These are phyloP conservation scores for Berkeleyomyces rouxiae DNA, from an alignment of 2,329 filamentous ascomycete species.

Conservation along the genomic window DNA sequence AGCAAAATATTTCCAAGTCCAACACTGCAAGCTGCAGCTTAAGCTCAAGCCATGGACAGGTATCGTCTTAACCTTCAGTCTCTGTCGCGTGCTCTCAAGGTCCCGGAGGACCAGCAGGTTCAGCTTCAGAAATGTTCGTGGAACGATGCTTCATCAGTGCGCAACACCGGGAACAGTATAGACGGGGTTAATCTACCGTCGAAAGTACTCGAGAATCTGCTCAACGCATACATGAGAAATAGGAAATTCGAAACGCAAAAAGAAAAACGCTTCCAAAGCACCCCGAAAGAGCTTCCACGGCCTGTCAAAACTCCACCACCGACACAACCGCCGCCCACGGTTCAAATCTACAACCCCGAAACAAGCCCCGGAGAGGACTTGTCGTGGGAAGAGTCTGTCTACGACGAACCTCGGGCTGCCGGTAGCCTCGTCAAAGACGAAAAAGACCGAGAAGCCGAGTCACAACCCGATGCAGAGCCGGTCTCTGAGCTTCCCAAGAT, in stretches of 20 bases:
- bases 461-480: background rate
- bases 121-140: background rate
- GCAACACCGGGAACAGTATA: background rate
- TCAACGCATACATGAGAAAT: background rate
- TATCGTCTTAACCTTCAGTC: background rate
- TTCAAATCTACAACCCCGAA: no score
- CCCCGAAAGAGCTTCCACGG: background rate
- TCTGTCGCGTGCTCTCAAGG: background rate
- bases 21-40: background rate
- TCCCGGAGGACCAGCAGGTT: constrained; percentile 4
- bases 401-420: no score
- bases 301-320: background rate
- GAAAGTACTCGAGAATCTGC: background rate
- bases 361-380: no score
- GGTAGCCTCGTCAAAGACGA: no score
- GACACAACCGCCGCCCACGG: background rate
- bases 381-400: no score
- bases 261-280: background rate
- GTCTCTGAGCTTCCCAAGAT: background rate
- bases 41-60: background rate
- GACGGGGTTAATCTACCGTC: constrained; percentile 7
- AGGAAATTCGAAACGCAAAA: background rate
- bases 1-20: background rate
- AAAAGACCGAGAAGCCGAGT: background rate
- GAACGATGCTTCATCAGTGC: background rate